A percentile compares a stretch with the other conserved stretches of the same genome.
phyloP scores from a whole-genome alignment of 2,329 filamentous ascomycete genomes.

The Emydomyces testavorans region DNA sequence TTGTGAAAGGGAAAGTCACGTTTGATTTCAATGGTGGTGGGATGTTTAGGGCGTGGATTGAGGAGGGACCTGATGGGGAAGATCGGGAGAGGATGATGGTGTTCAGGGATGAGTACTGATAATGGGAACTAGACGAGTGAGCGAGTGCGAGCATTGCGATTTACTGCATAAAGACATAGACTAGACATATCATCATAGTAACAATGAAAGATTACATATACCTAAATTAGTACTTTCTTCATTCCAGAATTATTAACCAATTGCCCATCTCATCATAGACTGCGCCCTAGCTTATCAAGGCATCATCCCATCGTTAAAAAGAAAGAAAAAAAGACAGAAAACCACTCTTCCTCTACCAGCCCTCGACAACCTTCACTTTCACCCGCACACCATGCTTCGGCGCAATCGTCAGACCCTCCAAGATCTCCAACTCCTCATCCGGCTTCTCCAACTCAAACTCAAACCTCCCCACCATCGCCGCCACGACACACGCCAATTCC shows the following conservation, averaged over 20 bases:
- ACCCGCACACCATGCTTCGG: conserved; percentile 63
- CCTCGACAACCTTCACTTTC: conserved; percentile 53
- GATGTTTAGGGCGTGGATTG: conserved; percentile 69
- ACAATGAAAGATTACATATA: no score
- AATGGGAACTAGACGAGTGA: no score
- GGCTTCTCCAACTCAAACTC: conserved; percentile 54
- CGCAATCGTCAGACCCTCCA: conserved; percentile 57
- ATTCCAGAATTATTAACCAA: no score
- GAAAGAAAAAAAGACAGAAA: no score
- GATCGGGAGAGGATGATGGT: conserved; percentile 35
- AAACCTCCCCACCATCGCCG: conserved; percentile 64
- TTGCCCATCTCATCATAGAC: no score
- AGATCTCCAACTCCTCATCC: conserved; percentile 51
- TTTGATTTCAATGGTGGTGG: conserved; percentile 78
- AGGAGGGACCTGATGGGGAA: conserved; percentile 27
- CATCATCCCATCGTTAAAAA: no score
- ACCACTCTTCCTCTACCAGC: conserved; percentile 44
- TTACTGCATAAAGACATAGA: no score
- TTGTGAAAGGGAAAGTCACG: conserved; percentile 43
- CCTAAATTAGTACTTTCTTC: no score
- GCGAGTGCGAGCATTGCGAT: no score
- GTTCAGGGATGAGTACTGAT: conserved; percentile 32
- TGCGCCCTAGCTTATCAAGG: no score
- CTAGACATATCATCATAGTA: no score
- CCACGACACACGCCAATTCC: conserved; percentile 75